Evolutionary conservation across 495 filamentous ascomycete species (phyloP), one percentile per base, ranked within the genome.

Genomic region (Daldinia childiae): DNA sequence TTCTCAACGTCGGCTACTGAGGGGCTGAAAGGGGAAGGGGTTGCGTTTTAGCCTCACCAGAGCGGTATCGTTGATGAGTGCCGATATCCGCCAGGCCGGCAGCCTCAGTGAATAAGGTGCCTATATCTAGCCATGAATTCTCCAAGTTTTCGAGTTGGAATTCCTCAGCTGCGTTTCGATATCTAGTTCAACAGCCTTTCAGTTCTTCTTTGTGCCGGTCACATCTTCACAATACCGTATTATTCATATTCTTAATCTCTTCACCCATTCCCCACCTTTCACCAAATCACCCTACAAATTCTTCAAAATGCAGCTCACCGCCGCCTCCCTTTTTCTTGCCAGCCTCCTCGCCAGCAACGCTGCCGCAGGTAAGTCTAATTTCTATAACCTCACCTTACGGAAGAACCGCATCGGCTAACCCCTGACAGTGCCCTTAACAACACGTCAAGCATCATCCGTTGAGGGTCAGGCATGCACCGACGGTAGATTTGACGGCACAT

Each of bases 171-270:
- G 43, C 43, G 9, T 21, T 9, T 48, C 43, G 21, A 48, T 48
- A 21, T 21, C 19, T 19, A 48, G 43, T 48, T 48, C 43, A 48
- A 48, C 27, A 29, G 27, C n/a, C 17, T 19, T 48, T 48, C 19
- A 19, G 19, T 48, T 48, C 43, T 48, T 48, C 43, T 48, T 24
- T 48, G 43, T 48, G 43, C 43, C 43, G 43, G 43, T 21, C 43
- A 48, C 43, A 48, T 48, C 19, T 48, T 24, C 11, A 48, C 43
- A 41, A 7, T 5, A 48, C 43, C 19, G 43, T 48, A 24, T 48
- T 48, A 48, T 48, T 24, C 43, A 24, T 48, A 21, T 48, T 19
- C 43, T 48, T 11, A 12, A 24, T 24, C 43, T 48, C 7, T 12
- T 48, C 19, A 24, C 43, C 43, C 4, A 12, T 24, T 21, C 19